Base-by-base conservation (phyloP, 192 early-diverging fungal species). In the Gamsiella multidivaricata region DNA sequence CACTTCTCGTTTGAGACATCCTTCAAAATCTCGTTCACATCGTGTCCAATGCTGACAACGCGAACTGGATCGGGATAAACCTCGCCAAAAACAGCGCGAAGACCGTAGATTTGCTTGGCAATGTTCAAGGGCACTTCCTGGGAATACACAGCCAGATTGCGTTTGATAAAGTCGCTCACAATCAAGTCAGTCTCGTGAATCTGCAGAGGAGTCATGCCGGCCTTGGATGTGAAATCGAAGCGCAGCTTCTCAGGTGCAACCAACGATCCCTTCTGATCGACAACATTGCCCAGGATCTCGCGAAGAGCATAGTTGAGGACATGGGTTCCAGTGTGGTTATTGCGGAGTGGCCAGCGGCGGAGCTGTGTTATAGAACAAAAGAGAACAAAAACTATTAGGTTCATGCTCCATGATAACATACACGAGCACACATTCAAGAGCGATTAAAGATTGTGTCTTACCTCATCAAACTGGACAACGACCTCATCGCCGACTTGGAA, bases 71-170 rank as follows among this genome's bases (percentile, higher is more conserved):
- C 97, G 34, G 97, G 97, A 72, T 99, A 99, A 34, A 90, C 89
- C 82, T 99, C 96, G 47, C 96, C 96, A 85, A 99, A 99, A 11
- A 98, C 96, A 20, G 97, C 97, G 65, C 96, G 92, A 56, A 99
- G 91, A 11, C 96, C 96, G 57, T 87, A 85, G 79, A 99, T 98
- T 57, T 90, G 78, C 79, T 92, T 92, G 33, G 95, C 97, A 46
- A 88, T 71, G 34, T 67, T 71, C 54, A 97, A 88, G 18, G 95
- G 87, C 3, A 98, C 94, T 53, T 98, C 96, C 79, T 92, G 88
- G 37, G 88, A 88, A 73, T 90, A 97, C 5, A 97, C 93, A 28
- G 73, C 66, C 32, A 84, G 70, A 84, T 96, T 92, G 52, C 88
- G 87, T 47, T 83, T 70, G 74, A 99, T 92, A 57, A 92, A 89